Conservation (phyloP, 495 filamentous ascomycete genomes). For the Penicillium angulare region DNA sequence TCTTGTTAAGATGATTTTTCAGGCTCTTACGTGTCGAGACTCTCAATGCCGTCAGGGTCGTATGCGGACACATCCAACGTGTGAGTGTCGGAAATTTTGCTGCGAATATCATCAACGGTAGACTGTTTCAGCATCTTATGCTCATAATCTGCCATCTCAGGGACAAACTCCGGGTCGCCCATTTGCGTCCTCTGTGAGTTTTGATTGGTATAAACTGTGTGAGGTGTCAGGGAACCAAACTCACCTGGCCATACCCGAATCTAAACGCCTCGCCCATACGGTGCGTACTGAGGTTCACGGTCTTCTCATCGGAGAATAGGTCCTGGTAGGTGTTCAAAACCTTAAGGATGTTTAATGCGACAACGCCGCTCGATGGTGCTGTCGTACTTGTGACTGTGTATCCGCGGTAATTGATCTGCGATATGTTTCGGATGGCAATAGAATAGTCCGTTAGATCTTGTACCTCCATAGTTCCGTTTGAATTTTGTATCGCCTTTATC, state of each 20-base stretch:
- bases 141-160: constrained; percentile 62
- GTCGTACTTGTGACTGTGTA: constrained; percentile 66
- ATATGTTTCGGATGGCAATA: constrained; percentile 56
- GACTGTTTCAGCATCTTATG: constrained; percentile 59
- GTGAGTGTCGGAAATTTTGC: constrained; percentile 64
- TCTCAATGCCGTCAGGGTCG: constrained; percentile 60
- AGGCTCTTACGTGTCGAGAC: constrained; percentile 53
- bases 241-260: constrained; percentile 74
- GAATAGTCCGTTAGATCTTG: constrained; percentile 71
- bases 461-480: constrained; percentile 80
- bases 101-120: constrained; percentile 56
- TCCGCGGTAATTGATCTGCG: constrained; percentile 68
- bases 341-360: constrained; percentile 72
- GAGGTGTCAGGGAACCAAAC: too few relatives aligned
- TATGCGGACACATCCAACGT: constrained; percentile 72
- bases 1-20: neutral
- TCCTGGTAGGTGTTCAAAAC: constrained; percentile 69
- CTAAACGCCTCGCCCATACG: constrained; percentile 82
- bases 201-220: too few relatives aligned
- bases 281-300: constrained; percentile 66
- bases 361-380: constrained; percentile 71
- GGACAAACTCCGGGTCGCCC: constrained; percentile 75
- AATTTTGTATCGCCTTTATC: constrained; percentile 58
- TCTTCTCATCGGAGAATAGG: constrained; percentile 49
- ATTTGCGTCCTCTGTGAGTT: constrained; percentile 55